Percentiles rank a stretch among this genome's conserved stretches.
phyloP scores from a whole-genome alignment of 169 alveolate genomes.

The Fabrea salina region DNA sequence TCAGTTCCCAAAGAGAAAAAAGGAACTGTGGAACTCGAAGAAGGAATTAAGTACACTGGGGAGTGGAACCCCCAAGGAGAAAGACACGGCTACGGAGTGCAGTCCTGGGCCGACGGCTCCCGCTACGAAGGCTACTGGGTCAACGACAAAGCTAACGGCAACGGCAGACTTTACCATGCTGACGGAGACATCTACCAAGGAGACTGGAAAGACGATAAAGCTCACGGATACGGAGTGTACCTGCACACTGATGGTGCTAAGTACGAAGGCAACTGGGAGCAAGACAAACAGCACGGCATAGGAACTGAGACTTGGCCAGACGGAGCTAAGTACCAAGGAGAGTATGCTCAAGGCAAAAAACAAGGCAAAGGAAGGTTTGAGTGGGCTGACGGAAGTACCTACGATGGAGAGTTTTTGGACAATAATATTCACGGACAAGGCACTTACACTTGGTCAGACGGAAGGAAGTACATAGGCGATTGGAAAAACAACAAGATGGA shows the following conservation, averaged over 20 bases:
- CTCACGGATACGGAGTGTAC: slow-evolving; percentile 63
- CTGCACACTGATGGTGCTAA: no score
- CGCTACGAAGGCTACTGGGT: slow-evolving; percentile 58
- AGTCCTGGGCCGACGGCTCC: slow-evolving; percentile 63
- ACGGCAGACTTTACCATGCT: slow-evolving; percentile 19
- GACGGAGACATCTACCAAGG: slow-evolving; percentile 45
- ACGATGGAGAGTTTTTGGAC: slow-evolving; percentile 1
- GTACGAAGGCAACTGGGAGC: slow-evolving; percentile 46
- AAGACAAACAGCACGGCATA: slow-evolving; percentile 44
- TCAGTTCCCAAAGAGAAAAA: no score
- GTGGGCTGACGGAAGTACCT: no score
- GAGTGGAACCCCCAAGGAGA: neutral
- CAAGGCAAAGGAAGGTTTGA: no score
- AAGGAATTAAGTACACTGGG: no score
- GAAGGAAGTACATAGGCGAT: slow-evolving; percentile 48
- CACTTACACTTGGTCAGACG: neutral
- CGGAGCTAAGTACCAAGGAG: no score
- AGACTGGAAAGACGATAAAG: slow-evolving; percentile 50
- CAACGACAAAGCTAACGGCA: slow-evolving; percentile 53
- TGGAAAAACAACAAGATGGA: slow-evolving; percentile 53
- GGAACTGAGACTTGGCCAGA: slow-evolving; percentile 69
- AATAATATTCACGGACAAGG: slow-evolving; percentile 25
- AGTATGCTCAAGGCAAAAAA: slow-evolving; percentile 47
- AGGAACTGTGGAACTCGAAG: no score
- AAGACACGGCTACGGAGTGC: slow-evolving; percentile 60